A percentile compares a stretch with the other conserved stretches of the same genome.
Conservation (phyloP, 2,329 filamentous ascomycete species). For the Decorospora gaudefroyi region DNA sequence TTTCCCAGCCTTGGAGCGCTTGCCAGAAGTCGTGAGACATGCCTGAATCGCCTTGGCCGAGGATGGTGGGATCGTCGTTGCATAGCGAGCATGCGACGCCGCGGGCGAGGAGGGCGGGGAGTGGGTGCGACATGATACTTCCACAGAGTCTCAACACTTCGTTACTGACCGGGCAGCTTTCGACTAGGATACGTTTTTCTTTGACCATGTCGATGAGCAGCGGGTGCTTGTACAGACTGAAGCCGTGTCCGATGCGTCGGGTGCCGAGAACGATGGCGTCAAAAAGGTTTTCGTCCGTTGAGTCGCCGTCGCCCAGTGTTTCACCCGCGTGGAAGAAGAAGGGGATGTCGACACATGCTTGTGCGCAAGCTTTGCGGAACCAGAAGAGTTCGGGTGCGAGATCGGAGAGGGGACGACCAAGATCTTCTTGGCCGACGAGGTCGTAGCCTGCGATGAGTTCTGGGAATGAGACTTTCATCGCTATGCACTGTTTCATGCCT, state of each 20-base stretch:
- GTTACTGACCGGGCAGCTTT: conserved; percentile 89
- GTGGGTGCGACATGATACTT: conserved; percentile 75
- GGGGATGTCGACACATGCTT: conserved; percentile 78
- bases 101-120: conserved; percentile 81
- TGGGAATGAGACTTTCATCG: conserved; percentile 77
- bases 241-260: conserved; percentile 85
- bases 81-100: conserved; percentile 83
- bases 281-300: conserved; percentile 81
- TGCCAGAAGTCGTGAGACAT: conserved; percentile 96
- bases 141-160: conserved; percentile 80
- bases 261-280: conserved; percentile 87
- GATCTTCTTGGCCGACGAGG: conserved; percentile 84
- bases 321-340: conserved; percentile 98
- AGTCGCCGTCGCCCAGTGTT: conserved; percentile 76
- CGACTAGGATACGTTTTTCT: conserved; percentile 83
- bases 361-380: conserved; percentile 84
- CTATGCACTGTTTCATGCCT: conserved; percentile 84
- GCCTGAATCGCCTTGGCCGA: conserved; percentile 79
- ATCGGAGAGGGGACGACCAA: conserved; percentile 74
- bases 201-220: conserved; percentile 86
- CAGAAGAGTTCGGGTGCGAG: conserved; percentile 85
- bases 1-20: conserved; percentile 87
- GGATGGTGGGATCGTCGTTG: conserved; percentile 88
- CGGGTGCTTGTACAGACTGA: conserved; percentile 88
- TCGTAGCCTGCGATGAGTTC: conserved; percentile 85